These are phyloP conservation scores for Candida cerambycidarum DNA, from an alignment of 805 yeast species.

Conservation along the genomic window DNA sequence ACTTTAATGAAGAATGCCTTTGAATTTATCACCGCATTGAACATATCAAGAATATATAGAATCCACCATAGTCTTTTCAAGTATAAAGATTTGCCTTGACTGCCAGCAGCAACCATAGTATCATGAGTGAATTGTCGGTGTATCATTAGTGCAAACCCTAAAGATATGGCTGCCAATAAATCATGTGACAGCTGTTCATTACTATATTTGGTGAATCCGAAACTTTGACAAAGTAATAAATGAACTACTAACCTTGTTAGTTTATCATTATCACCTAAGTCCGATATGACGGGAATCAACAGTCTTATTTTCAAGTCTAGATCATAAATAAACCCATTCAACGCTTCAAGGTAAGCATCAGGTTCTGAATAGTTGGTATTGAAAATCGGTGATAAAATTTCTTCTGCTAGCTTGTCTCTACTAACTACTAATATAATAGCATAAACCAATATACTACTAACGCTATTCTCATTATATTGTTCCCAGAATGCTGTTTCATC, in stretches of 20 bases:
- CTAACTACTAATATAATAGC: constrained; percentile 28
- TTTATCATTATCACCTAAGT: constrained; percentile 33
- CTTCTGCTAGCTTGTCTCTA: constrained; percentile 28
- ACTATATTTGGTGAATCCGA: constrained; percentile 26
- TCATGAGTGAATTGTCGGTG: constrained; percentile 11
- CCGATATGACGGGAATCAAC: constrained; percentile 24
- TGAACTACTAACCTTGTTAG: constrained; percentile 20
- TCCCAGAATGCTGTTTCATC: constrained; percentile 29
- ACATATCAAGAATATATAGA: constrained; percentile 31
- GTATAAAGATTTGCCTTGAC: constrained; percentile 15
- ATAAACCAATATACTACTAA: constrained; percentile 23
- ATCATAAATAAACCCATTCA: constrained; percentile 8
- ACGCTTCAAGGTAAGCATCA: constrained; percentile 2
- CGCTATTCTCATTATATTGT: constrained; percentile 19
- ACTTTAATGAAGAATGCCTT: constrained; percentile 27
- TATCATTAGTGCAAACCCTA: constrained; percentile 10
- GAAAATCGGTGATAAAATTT: constrained; percentile 18
- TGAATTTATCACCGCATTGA: constrained; percentile 29
- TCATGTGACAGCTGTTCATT: constrained; percentile 32
- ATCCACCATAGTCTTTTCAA: constrained; percentile 35
- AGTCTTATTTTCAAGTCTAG: constrained; percentile 36
- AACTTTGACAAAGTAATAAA: constrained; percentile 26
- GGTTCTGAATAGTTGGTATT: not conserved
- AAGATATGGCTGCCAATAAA: constrained; percentile 24
- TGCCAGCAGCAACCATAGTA: constrained; percentile 3